phyloP scores from a whole-genome alignment of 106 monocot species.

The Dactylorhiza incarnata region DNA sequence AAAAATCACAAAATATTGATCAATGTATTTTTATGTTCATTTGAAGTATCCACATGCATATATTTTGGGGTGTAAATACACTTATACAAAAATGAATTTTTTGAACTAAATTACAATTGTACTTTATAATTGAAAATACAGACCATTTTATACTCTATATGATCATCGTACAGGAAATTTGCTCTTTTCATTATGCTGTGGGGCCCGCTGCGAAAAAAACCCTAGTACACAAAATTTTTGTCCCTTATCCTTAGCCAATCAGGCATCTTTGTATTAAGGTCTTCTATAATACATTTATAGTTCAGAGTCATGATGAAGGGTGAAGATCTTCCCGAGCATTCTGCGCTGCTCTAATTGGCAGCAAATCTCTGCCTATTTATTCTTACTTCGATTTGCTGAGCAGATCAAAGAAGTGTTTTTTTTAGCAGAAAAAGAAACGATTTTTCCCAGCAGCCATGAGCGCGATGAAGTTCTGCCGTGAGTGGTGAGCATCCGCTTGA shows the following conservation, averaged over 20 bases:
- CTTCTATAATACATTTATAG: background rate
- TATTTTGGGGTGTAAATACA: no score
- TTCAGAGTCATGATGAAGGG: background rate
- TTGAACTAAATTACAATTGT: no score
- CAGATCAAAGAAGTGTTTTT: background rate
- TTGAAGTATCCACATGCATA: no score
- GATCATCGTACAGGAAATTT: no score
- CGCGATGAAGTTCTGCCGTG: conserved; percentile 4
- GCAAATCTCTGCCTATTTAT: background rate
- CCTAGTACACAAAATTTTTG: no score
- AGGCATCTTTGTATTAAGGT: background rate
- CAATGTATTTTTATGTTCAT: no score
- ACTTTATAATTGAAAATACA: no score
- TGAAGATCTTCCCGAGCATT: background rate
- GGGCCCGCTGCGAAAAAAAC: no score
- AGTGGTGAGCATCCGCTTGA: background rate
- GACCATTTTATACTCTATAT: no score
- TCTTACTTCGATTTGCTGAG: background rate
- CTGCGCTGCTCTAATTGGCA: background rate
- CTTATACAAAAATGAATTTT: no score
- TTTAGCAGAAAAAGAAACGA: background rate
- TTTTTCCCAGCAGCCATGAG: background rate
- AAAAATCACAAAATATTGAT: no score
- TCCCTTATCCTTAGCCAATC: background rate
- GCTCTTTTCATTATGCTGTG: no score